Percentiles rank a stretch among this genome's conserved stretches.
Evolutionary conservation across 2,329 filamentous ascomycete genomes (phyloP).

Genomic region (Colletotrichum graminicola): DNA sequence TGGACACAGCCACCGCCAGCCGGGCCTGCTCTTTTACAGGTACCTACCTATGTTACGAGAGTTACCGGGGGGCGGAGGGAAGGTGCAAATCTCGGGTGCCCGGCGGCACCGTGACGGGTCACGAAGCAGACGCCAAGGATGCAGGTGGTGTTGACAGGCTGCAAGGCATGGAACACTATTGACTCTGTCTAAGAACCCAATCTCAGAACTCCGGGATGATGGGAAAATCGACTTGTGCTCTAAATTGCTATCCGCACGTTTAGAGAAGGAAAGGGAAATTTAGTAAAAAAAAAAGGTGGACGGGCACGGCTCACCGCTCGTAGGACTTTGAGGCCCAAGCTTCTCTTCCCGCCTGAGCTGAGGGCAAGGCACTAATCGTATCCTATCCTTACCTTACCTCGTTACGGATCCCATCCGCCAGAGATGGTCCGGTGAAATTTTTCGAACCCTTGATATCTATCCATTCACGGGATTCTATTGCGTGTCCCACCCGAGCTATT

Average conservation of each 20-base stretch:
- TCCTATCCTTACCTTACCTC: neutral
- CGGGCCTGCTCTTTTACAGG: neutral
- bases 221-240: neutral
- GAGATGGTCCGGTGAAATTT: neutral
- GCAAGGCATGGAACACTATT: neutral
- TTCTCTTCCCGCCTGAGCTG: neutral
- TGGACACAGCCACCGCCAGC: neutral
- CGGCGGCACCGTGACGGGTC: neutral
- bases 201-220: neutral
- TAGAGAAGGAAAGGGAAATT: neutral
- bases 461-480: neutral
- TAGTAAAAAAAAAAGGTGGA: neutral
- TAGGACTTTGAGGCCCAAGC: neutral
- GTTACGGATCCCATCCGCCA: neutral
- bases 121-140: neutral
- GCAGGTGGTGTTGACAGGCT: neutral
- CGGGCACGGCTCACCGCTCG: neutral
- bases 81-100: neutral
- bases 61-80: too few relatives aligned
- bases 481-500: neutral
- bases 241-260: too few relatives aligned
- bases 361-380: neutral
- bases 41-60: neutral
- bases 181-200: neutral
- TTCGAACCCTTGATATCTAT: neutral